Percentiles rank a stretch among this genome's conserved stretches.
phyloP scores from a whole-genome alignment of 306 rosid genomes.

The Erythrophleum fordii region DNA sequence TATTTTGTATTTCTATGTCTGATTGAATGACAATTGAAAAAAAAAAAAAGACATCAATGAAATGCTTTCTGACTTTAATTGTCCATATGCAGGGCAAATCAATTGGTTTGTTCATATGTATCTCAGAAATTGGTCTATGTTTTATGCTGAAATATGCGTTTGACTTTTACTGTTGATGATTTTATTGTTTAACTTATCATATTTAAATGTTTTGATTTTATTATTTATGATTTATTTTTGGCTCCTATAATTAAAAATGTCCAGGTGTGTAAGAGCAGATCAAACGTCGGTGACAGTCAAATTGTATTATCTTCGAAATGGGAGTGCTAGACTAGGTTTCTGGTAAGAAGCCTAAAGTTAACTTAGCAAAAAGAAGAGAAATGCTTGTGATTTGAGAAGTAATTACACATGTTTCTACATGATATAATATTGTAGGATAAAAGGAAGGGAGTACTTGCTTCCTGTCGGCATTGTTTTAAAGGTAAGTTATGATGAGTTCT shows the following conservation, averaged over 20 bases:
- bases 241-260: constrained; percentile 30
- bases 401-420: constrained; percentile 20
- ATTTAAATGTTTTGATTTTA: constrained; percentile 8
- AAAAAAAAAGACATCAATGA: neutral
- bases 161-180: neutral
- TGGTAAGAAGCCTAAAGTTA: constrained; percentile 66
- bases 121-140: neutral
- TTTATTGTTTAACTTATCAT: constrained; percentile 7
- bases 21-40: constrained; percentile 11
- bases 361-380: constrained; percentile 6
- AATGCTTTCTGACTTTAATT: constrained; percentile 3
- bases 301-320: constrained; percentile 82
- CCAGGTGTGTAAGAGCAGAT: constrained; percentile 87
- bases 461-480: constrained; percentile 88
- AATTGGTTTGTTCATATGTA: constrained; percentile 11
- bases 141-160: neutral
- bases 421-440: constrained; percentile 66
- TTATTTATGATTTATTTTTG: constrained; percentile 13
- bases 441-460: constrained; percentile 87
- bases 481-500: constrained; percentile 50
- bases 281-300: constrained; percentile 74
- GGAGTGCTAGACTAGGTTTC: constrained; percentile 93
- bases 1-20: constrained; percentile 5
- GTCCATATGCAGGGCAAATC: constrained; percentile 13
- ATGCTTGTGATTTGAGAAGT: constrained; percentile 36